phyloP scores from a whole-genome alignment of 441 rosid genomes.

The Gossypium lobatum region DNA sequence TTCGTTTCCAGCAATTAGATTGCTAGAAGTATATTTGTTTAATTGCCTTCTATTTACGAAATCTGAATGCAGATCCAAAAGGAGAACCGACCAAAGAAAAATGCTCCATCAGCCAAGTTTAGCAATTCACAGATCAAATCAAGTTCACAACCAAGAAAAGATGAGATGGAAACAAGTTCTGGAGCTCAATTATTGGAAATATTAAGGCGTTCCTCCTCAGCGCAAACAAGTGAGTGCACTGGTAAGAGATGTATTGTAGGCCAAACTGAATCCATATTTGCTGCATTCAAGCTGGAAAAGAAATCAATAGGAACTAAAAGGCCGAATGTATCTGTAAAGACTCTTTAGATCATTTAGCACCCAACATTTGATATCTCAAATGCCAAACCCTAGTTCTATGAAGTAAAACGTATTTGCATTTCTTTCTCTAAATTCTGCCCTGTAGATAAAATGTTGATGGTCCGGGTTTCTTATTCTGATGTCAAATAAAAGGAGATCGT shows the following conservation, averaged over 20 bases:
- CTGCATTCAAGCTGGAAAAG: constrained; percentile 71
- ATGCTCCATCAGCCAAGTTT: constrained; percentile 50
- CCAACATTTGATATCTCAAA: not conserved
- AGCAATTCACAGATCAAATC: constrained; percentile 46
- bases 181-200: constrained; percentile 60
- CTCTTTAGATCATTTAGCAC: constrained; percentile 7
- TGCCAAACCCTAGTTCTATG: not conserved
- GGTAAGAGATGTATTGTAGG: constrained; percentile 23
- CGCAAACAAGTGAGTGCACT: constrained; percentile 30
- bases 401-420: not conserved
- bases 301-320: constrained; percentile 19
- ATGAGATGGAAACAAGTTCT: constrained; percentile 31
- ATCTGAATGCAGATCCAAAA: constrained; percentile 37
- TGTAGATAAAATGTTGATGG: not conserved
- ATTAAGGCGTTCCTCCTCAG: constrained; percentile 58
- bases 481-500: not conserved
- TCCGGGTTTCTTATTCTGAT: not conserved
- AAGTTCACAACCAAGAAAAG: constrained; percentile 29
- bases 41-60: not conserved
- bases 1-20: not conserved
- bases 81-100: constrained; percentile 44
- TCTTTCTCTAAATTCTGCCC: not conserved
- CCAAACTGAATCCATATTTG: constrained; percentile 60
- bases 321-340: constrained; percentile 22
- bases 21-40: not conserved